A percentile compares a stretch with the other conserved stretches of the same genome.
Conservation (phyloP, 257 asterid species). For the Ballota nigra region DNA sequence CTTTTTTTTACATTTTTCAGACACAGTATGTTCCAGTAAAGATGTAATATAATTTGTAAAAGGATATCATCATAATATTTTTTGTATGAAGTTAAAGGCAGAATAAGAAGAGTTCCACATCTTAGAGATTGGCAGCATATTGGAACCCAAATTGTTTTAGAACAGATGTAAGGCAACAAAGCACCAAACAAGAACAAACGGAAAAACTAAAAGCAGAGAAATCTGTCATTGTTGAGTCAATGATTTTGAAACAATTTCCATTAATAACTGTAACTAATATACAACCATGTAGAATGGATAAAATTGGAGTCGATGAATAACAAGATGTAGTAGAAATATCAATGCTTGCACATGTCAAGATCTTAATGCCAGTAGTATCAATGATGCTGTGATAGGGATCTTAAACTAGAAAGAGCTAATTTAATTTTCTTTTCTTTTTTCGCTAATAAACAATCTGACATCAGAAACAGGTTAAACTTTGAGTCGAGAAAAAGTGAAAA, state of each 20-base stretch:
- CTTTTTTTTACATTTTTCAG: background rate
- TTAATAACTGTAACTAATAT: slow-evolving; percentile 6
- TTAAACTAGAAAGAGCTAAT: slow-evolving; percentile 3
- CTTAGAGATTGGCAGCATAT: slow-evolving; percentile 4
- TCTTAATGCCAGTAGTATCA: background rate
- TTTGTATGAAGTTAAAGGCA: background rate
- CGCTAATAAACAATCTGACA: background rate
- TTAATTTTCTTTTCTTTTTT: background rate
- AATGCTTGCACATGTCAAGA: slow-evolving; percentile 7
- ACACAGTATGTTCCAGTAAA: background rate
- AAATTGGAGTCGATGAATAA: background rate
- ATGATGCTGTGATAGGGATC: slow-evolving; percentile 3
- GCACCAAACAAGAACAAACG: background rate
- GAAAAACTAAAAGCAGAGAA: slow-evolving; percentile 7
- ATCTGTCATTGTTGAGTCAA: background rate
- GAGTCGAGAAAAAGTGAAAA: background rate
- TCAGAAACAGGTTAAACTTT: background rate
- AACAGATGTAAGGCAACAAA: background rate
- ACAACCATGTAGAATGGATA: background rate
- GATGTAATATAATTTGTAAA: background rate
- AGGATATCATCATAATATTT: background rate
- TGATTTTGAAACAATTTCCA: background rate
- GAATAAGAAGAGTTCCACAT: background rate
- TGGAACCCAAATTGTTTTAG: background rate
- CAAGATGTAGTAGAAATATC: background rate